phyloP scores from a whole-genome alignment of 345 rosid genomes.

The Erodium maritimum region DNA sequence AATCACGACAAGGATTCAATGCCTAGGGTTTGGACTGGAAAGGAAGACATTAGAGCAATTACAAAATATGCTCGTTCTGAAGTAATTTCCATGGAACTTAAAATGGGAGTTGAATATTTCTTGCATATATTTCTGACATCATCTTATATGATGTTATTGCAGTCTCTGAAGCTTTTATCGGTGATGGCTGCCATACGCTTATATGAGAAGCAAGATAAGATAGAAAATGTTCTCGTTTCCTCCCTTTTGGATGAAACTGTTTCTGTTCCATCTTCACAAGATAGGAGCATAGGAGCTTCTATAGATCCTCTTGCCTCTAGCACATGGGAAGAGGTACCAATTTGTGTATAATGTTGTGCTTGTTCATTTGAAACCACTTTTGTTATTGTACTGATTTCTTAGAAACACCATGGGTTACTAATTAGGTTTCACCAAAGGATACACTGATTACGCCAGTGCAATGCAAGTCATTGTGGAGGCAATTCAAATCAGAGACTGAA shows the following conservation, averaged over 20 bases:
- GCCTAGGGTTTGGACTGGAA: conserved; percentile 97
- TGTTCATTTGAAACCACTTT: background rate
- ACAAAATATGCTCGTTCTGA: conserved; percentile 71
- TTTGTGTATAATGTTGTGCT: background rate
- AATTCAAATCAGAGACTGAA: conserved; percentile 89
- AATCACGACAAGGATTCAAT: conserved; percentile 83
- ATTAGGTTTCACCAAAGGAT: conserved; percentile 61
- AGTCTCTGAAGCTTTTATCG: conserved; percentile 70
- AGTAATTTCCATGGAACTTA: conserved; percentile 16
- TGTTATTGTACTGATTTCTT: background rate
- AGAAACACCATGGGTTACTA: background rate
- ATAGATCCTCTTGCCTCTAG: conserved; percentile 72
- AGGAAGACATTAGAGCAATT: conserved; percentile 81
- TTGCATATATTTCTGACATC: background rate
- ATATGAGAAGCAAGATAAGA: conserved; percentile 53
- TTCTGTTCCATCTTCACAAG: conserved; percentile 15
- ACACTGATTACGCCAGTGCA: conserved; percentile 94
- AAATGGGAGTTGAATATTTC: conserved; percentile 11
- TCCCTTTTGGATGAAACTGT: conserved; percentile 36
- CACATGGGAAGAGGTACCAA: conserved; percentile 77
- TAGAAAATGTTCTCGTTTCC: conserved; percentile 43
- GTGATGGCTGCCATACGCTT: conserved; percentile 67
- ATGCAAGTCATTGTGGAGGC: conserved; percentile 97
- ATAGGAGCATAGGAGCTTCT: conserved; percentile 34
- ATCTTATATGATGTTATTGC: conserved; percentile 7